Percentiles rank a stretch among this genome's conserved stretches.
phyloP scores from a whole-genome alignment of 768 basidiomycete genomes.

The Ramaria sp. region DNA sequence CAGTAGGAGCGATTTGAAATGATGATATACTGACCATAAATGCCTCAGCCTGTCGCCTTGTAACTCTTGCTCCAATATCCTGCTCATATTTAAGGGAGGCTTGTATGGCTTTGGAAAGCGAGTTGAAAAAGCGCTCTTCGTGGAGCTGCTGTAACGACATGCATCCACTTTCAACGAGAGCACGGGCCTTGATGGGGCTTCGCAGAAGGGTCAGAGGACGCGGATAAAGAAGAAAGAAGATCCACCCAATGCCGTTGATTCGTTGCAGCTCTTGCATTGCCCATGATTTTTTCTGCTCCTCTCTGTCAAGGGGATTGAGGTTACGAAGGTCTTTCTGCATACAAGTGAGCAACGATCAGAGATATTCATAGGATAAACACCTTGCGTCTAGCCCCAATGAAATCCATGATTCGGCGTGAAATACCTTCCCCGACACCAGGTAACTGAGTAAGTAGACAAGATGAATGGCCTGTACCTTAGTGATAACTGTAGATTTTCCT shows the following conservation, averaged over 20 bases:
- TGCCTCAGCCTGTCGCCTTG: slow-evolving; percentile 31
- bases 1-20: not conserved
- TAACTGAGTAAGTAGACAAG: not conserved
- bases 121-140: not conserved
- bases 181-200: slow-evolving; percentile 4
- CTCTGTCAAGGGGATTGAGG: not conserved
- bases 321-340: not conserved
- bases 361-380: not conserved
- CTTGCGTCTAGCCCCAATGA: not conserved
- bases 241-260: slow-evolving; percentile 6
- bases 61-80: slow-evolving; percentile 15
- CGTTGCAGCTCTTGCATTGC: slow-evolving; percentile 2
- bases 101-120: not conserved
- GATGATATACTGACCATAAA: slow-evolving; percentile 29
- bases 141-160: slow-evolving; percentile 3
- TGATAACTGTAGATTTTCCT: not conserved
- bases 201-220: not conserved
- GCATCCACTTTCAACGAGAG: slow-evolving; percentile 1
- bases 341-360: not conserved
- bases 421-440: not conserved
- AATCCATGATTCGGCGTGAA: not conserved
- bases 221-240: not conserved
- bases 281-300: not conserved
- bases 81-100: not conserved
- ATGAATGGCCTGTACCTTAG: not conserved